Evolutionary conservation across 352 stramenopile genomes (phyloP).

Genomic region (Pseudoperonospora humuli): DNA sequence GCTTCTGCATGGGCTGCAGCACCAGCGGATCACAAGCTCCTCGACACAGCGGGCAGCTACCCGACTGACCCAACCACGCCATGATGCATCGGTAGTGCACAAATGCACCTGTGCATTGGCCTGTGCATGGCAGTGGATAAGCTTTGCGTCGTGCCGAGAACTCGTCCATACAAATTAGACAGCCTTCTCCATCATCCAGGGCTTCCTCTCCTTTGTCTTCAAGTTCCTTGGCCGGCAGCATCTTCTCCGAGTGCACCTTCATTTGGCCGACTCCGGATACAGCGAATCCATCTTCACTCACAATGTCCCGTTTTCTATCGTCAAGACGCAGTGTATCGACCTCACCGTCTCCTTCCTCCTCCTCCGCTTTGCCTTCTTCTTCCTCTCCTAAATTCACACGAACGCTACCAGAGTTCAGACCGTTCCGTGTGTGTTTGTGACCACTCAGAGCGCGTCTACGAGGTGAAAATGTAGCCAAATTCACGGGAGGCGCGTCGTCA

Average conservation of each 20-base stretch:
- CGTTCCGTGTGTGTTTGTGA: slow-evolving; percentile 4
- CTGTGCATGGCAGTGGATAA: slow-evolving; percentile 77
- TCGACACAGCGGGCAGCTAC: slow-evolving; percentile 75
- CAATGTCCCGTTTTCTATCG: slow-evolving; percentile 7
- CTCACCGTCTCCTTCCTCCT: slow-evolving; percentile 18
- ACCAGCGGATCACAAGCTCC: slow-evolving; percentile 73
- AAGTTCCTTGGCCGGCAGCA: slow-evolving; percentile 17
- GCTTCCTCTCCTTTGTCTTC: slow-evolving; percentile 20
- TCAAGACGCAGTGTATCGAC: slow-evolving; percentile 15
- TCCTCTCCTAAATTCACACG: slow-evolving; percentile 26
- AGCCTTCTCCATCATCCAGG: slow-evolving; percentile 37
- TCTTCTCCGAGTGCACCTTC: slow-evolving; percentile 21
- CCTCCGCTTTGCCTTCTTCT: slow-evolving; percentile 33
- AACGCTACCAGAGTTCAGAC: slow-evolving; percentile 3
- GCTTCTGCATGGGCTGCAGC: slow-evolving; percentile 74
- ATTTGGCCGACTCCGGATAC: slow-evolving; percentile 1
- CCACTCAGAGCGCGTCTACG: slow-evolving; percentile 33
- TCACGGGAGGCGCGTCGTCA: slow-evolving; percentile 23
- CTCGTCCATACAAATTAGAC: slow-evolving; percentile 87
- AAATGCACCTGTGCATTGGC: slow-evolving; percentile 64
- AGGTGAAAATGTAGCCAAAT: slow-evolving; percentile 51
- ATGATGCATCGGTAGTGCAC: slow-evolving; percentile 87
- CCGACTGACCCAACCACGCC: slow-evolving; percentile 79
- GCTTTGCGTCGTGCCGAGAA: slow-evolving; percentile 78
- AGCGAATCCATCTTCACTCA: slow-evolving; percentile 6